Evolutionary conservation across 345 rosid species (phyloP).

Genomic region (Eucalyptus curtisii): DNA sequence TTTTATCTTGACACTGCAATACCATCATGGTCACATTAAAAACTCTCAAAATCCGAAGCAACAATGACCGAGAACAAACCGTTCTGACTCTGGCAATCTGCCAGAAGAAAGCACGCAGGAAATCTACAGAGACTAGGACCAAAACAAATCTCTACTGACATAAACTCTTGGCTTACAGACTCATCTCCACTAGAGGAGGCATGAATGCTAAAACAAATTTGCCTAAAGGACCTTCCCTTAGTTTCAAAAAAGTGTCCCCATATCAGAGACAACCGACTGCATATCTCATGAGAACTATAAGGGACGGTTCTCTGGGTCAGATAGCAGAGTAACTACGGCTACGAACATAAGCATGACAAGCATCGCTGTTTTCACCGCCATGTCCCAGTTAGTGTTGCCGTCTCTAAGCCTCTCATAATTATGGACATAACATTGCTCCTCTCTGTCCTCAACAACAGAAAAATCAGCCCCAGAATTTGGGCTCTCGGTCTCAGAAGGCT

Average conservation of each 20-base stretch:
- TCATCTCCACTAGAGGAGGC: neutral
- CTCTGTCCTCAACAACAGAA: constrained; percentile 14
- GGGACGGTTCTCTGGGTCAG: constrained; percentile 48
- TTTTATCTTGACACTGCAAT: neutral
- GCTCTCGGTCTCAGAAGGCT: constrained; percentile 1
- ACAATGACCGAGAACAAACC: neutral
- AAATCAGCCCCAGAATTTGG: neutral
- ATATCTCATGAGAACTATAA: constrained; percentile 12
- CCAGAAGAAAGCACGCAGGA: neutral
- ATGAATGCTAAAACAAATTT: neutral
- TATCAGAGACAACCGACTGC: neutral
- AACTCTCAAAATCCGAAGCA: neutral
- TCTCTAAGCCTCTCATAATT: constrained; percentile 11
- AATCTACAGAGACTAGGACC: neutral
- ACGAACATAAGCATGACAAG: constrained; percentile 53
- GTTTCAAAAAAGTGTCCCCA: neutral
- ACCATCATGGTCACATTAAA: neutral
- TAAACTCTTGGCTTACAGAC: neutral
- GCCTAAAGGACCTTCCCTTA: neutral
- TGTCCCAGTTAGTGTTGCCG: constrained; percentile 26
- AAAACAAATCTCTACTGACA: neutral
- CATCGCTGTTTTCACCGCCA: constrained; percentile 45
- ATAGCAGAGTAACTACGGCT: constrained; percentile 42
- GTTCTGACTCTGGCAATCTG: neutral
- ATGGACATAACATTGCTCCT: neutral